Base-by-base conservation (phyloP, 2,329 filamentous ascomycete genomes). In the Cordyceps tenuipes region DNA sequence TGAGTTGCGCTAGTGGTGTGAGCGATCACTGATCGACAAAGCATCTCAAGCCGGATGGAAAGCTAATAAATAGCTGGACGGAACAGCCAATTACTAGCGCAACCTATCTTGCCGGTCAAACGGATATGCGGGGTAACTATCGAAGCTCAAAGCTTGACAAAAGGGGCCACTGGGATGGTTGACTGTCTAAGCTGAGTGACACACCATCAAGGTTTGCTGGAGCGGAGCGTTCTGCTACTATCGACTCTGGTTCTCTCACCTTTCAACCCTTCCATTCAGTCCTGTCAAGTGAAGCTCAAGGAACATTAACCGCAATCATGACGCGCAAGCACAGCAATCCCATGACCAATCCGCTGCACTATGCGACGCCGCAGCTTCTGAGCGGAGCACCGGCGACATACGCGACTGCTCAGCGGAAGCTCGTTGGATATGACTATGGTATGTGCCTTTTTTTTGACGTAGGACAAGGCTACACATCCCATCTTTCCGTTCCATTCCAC, bases 271-370 rank as follows among this genome's bases (percentile, higher is more conserved):
- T n/a, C 34, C 26, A n/a, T 41, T 29, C 31, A 13, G 19, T 41
- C 43, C 21, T 19, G 4, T 34, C 36, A 26, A 19, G 2, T 8
- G 12, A 34, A 39, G 23, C 39, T 26, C 29, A 8, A 6, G 29
- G 29, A 29, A 29, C 29, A 46, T 31, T 3, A 12, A 46, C 19
- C 10, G 34, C 39, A 36, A 57, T 15, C 39, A 62, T 59, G 55
- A 39, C 54, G 43, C 60, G 60, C 60, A 60, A 60, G 51, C 26
- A 62, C 36, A 57, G 21, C 4, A 62, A 62, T 15, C 60, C 60
- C 17, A 50, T 62, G 55, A 59, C 49, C 50, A 62, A 62, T 50
- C 60, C 60, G 55, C 55, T 62, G 51, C 60, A 62, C 51, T 62
- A 59, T 55, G 55, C 56, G 23, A 55, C 60, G 31, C 50, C 19